These are phyloP conservation scores for Aspergillus bombycis DNA, from an alignment of 2,329 filamentous ascomycete species.

Conservation along the genomic window DNA sequence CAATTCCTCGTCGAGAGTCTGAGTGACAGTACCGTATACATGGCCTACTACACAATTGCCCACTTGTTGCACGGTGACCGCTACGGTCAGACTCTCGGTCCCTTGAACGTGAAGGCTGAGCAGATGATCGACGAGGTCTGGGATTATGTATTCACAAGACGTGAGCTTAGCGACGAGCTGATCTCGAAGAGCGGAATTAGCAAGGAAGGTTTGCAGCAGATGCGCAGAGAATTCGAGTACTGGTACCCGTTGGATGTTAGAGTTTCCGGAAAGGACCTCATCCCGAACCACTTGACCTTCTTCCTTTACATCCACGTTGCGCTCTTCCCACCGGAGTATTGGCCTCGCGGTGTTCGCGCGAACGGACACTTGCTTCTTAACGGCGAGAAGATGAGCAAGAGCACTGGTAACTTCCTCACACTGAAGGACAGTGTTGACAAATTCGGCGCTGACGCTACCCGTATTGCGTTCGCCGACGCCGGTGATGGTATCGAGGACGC, in stretches of 20 bases:
- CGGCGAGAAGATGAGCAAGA: slow-evolving; percentile 98
- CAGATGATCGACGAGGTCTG: slow-evolving; percentile 95
- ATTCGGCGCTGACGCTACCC: slow-evolving; percentile 89
- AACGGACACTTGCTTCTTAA: slow-evolving; percentile 96
- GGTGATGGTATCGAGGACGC: slow-evolving; percentile 94
- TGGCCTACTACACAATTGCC: slow-evolving; percentile 64
- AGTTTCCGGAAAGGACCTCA: slow-evolving; percentile 88
- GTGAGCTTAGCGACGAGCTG: slow-evolving; percentile 68
- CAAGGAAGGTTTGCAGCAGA: slow-evolving; percentile 71
- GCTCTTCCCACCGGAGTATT: slow-evolving; percentile 84
- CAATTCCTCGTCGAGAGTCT: slow-evolving; percentile 90
- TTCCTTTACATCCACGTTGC: slow-evolving; percentile 93
- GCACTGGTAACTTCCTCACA: slow-evolving; percentile 95
- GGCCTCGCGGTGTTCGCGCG: slow-evolving; percentile 81
- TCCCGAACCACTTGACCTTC: slow-evolving; percentile 93
- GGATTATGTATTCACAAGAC: slow-evolving; percentile 90
- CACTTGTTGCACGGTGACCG: slow-evolving; percentile 78
- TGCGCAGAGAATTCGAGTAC: slow-evolving; percentile 94
- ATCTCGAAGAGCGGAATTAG: slow-evolving; percentile 69
- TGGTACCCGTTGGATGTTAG: slow-evolving; percentile 93
- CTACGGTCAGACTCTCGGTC: slow-evolving; percentile 74
- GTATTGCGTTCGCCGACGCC: slow-evolving; percentile 90
- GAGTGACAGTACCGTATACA: slow-evolving; percentile 89
- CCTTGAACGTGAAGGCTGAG: slow-evolving; percentile 71
- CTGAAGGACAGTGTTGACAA: slow-evolving; percentile 83